Evolutionary conservation across 2,329 filamentous ascomycete species (phyloP).

Genomic region (Pyricularia pennisetigena): DNA sequence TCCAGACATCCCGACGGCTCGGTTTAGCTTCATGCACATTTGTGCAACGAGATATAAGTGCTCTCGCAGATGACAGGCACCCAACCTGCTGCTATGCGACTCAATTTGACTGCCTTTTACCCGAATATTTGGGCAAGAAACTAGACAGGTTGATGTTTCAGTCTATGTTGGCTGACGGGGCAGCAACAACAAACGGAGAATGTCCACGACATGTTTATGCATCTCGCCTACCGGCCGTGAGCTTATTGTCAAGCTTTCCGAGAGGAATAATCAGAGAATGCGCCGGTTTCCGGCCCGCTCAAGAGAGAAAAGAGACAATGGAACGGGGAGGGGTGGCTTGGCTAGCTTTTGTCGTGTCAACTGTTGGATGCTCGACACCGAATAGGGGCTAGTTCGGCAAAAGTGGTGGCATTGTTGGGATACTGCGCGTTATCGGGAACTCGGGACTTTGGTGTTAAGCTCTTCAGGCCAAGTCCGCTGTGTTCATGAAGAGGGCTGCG

Average conservation of each 20-base stretch:
- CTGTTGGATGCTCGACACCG: background rate
- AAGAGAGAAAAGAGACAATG: background rate
- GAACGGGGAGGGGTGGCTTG: background rate
- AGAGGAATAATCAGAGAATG: background rate
- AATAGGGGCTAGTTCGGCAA: background rate
- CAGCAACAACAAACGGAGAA: background rate
- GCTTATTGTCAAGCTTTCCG: background rate
- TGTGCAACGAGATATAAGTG: constrained; percentile 1
- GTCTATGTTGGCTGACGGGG: background rate
- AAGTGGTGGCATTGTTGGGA: background rate
- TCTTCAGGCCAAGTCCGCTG: background rate
- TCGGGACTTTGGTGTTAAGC: background rate
- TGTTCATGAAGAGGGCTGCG: background rate
- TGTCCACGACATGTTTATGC: background rate
- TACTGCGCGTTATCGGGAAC: background rate
- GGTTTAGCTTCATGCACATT: constrained; percentile 3
- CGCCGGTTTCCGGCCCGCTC: background rate
- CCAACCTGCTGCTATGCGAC: background rate
- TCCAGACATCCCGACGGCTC: constrained; percentile 3
- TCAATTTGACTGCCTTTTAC: background rate
- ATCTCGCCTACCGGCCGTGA: background rate
- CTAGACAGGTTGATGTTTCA: background rate
- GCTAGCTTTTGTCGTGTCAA: background rate
- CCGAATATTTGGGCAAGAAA: background rate
- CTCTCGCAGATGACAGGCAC: background rate